These are phyloP conservation scores for Alternaria sp. DNA, from an alignment of 2,329 filamentous ascomycete species.

Conservation along the genomic window DNA sequence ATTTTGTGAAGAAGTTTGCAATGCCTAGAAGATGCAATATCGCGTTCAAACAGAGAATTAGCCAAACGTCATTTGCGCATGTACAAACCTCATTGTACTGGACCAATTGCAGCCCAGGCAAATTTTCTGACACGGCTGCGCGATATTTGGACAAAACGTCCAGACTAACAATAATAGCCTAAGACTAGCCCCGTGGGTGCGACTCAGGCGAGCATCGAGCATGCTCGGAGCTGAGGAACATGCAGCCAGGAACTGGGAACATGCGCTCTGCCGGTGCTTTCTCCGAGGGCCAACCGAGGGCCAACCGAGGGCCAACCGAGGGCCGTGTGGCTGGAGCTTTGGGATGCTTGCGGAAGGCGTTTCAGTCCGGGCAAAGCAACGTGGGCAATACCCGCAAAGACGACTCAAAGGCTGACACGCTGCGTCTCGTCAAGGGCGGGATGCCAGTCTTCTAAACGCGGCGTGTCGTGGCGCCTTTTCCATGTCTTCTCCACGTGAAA, in stretches of 20 bases:
- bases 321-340: slow-evolving; percentile 35
- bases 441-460: slow-evolving; percentile 4
- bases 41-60: not conserved
- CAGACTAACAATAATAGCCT: slow-evolving; percentile 15
- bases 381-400: slow-evolving; percentile 15
- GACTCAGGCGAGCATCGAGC: slow-evolving; percentile 33
- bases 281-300: slow-evolving; percentile 27
- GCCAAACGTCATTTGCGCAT: not conserved
- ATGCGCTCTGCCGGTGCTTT: slow-evolving; percentile 22
- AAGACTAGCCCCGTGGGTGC: slow-evolving; percentile 15
- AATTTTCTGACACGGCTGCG: slow-evolving; percentile 38
- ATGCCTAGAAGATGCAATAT: not conserved
- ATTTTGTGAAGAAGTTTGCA: not conserved
- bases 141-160: slow-evolving; percentile 18
- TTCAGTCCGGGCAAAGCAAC: not conserved
- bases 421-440: slow-evolving; percentile 29
- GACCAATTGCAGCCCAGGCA: slow-evolving; percentile 24
- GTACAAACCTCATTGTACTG: not conserved
- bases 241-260: slow-evolving; percentile 22
- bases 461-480: slow-evolving; percentile 25
- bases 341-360: slow-evolving; percentile 17
- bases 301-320: slow-evolving; percentile 27
- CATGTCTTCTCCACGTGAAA: slow-evolving; percentile 41
- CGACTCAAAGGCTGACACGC: slow-evolving; percentile 22
- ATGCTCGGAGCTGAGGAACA: slow-evolving; percentile 37